A percentile compares a stretch with the other conserved stretches of the same genome.
phyloP scores from a whole-genome alignment of 2,329 filamentous ascomycete species.

The Phialocephala sp. region DNA sequence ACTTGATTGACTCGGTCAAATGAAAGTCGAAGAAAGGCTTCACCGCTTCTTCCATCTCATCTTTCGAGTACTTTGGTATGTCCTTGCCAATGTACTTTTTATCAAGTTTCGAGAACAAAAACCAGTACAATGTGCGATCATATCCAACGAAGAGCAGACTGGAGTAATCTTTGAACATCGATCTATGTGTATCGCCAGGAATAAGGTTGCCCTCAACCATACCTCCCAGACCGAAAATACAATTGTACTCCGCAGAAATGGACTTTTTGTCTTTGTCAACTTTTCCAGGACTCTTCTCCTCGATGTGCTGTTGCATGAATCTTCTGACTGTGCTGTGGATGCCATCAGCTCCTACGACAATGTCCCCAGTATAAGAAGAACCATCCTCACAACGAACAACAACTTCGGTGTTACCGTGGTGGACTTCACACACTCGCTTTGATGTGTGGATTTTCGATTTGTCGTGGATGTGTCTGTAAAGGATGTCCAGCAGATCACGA shows the following conservation, averaged over 20 bases:
- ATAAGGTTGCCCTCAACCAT: conserved; percentile 26
- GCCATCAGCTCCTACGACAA: conserved; percentile 40
- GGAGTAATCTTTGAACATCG: conserved; percentile 26
- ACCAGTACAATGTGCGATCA: conserved; percentile 27
- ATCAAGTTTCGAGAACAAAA: conserved; percentile 26
- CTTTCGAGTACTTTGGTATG: conserved; percentile 30
- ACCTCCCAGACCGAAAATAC: conserved; percentile 28
- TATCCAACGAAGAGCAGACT: conserved; percentile 28
- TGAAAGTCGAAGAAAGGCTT: conserved; percentile 17
- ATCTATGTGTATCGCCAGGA: conserved; percentile 19
- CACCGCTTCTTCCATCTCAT: conserved; percentile 22
- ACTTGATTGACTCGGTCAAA: conserved; percentile 23
- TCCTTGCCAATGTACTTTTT: conserved; percentile 22
- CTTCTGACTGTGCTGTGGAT: conserved; percentile 34
- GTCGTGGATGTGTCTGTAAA: conserved; percentile 28
- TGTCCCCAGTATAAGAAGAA: conserved; percentile 29
- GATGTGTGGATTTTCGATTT: conserved; percentile 36
- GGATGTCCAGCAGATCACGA: conserved; percentile 25
- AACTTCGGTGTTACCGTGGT: conserved; percentile 24
- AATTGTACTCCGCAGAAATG: conserved; percentile 31
- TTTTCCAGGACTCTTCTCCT: conserved; percentile 12
- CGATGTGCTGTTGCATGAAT: conserved; percentile 30
- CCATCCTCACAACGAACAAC: conserved; percentile 34
- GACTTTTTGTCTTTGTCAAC: conserved; percentile 26
- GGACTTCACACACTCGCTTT: conserved; percentile 29